These are phyloP conservation scores for Nannochloris sp. DNA, from an alignment of 139 green algal genomes.

Conservation along the genomic window DNA sequence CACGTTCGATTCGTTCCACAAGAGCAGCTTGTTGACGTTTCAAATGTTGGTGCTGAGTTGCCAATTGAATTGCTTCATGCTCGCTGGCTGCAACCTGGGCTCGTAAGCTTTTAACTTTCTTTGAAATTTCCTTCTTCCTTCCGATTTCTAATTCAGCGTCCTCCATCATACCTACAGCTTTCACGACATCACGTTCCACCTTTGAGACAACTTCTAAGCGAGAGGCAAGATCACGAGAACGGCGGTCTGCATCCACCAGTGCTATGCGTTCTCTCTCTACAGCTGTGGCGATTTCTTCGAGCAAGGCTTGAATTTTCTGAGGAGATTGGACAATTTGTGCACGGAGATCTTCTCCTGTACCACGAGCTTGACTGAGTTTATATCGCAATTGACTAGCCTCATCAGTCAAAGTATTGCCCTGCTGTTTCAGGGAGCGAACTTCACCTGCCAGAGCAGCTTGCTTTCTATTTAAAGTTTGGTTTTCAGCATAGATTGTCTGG, in stretches of 20 bases:
- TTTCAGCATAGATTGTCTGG: conserved; percentile 40
- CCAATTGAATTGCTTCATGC: conserved; percentile 48
- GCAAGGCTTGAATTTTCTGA: conserved; percentile 30
- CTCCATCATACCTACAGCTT: conserved; percentile 53
- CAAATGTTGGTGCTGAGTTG: conserved; percentile 38
- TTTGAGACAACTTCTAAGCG: conserved; percentile 38
- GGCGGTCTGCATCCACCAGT: conserved; percentile 30
- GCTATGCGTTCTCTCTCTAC: conserved; percentile 33
- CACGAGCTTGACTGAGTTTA: conserved; percentile 38
- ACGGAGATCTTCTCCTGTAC: conserved; percentile 52
- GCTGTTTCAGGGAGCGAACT: conserved; percentile 54
- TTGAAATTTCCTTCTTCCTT: conserved; percentile 62
- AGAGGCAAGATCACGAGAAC: conserved; percentile 23
- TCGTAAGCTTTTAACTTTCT: conserved; percentile 30
- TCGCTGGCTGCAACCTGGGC: conserved; percentile 27
- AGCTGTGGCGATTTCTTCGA: conserved; percentile 32
- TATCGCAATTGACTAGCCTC: conserved; percentile 50
- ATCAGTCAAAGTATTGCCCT: conserved; percentile 45
- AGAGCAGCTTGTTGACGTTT: conserved; percentile 50
- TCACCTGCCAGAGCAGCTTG: conserved; percentile 50
- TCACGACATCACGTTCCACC: conserved; percentile 58
- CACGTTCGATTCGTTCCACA: conserved; percentile 45
- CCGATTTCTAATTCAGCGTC: conserved; percentile 47
- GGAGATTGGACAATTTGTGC: conserved; percentile 71
- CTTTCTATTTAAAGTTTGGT: conserved; percentile 65